Conservation (phyloP, 2,329 filamentous ascomycete genomes). For the Lomentospora prolificans region DNA sequence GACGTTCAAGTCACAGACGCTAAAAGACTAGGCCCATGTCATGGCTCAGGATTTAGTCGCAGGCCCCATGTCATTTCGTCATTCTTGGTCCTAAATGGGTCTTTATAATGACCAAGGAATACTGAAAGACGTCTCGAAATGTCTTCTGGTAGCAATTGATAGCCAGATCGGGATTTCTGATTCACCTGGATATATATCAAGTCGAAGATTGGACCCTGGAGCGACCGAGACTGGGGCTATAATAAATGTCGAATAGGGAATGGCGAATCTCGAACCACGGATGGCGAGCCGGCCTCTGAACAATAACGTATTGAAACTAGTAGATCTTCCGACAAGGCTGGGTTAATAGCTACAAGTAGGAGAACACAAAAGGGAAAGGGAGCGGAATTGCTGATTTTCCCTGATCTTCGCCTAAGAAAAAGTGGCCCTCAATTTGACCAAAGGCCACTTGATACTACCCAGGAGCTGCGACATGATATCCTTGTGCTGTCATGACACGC, state of each 20-base stretch:
- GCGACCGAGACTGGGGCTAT: neutral
- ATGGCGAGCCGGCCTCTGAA: neutral
- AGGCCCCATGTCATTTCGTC: neutral
- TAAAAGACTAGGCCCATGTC: neutral
- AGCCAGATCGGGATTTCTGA: neutral
- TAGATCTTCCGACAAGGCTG: neutral
- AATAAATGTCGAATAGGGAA: neutral
- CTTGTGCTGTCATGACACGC: slow-evolving; percentile 4
- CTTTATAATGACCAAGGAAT: neutral
- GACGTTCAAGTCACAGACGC: neutral
- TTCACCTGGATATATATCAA: too few species aligned
- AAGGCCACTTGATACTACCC: neutral
- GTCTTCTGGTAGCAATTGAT: neutral
- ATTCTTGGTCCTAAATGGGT: neutral
- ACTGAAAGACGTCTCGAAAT: neutral
- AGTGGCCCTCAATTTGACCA: neutral
- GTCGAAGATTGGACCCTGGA: neutral
- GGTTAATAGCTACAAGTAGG: neutral
- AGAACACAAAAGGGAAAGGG: neutral
- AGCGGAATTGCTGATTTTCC: neutral
- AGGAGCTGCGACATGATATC: neutral
- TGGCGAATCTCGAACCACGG: neutral
- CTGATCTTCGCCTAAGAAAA: neutral
- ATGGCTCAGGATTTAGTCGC: neutral
- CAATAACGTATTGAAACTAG: neutral